These are phyloP conservation scores for Solanum medicagineum DNA, from an alignment of 257 asterid genomes.

Conservation along the genomic window DNA sequence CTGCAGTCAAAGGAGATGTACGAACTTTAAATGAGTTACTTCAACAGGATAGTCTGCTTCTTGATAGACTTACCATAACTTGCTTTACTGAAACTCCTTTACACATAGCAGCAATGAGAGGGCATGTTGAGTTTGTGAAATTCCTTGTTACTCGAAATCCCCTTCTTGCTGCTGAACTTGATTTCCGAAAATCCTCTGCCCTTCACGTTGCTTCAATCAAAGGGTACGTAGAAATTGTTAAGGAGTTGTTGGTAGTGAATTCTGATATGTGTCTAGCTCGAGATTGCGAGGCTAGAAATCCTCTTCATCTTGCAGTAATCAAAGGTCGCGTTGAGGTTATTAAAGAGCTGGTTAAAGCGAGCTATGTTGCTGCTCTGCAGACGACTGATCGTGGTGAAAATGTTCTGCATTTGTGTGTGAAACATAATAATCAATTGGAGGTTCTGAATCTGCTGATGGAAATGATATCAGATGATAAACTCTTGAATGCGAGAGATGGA, in stretches of 20 bases:
- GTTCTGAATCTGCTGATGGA: constrained; percentile 11
- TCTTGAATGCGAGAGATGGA: constrained; percentile 17
- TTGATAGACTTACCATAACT: constrained; percentile 11
- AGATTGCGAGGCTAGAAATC: constrained; percentile 18
- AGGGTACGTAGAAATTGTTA: constrained; percentile 14
- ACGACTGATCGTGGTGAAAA: constrained; percentile 2
- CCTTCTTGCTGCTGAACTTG: constrained; percentile 12
- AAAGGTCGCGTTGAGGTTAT: constrained; percentile 23
- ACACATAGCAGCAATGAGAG: constrained; percentile 27
- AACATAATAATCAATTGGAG: constrained; percentile 10
- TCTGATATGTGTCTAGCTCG: constrained; percentile 7
- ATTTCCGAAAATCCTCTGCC: constrained; percentile 10
- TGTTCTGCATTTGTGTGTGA: constrained; percentile 35
- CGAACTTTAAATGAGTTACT: constrained; percentile 3
- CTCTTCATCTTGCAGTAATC: constrained; percentile 30
- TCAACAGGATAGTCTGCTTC: constrained; percentile 10
- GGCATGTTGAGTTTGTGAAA: constrained; percentile 3
- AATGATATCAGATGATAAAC: neutral
- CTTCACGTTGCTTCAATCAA: constrained; percentile 25
- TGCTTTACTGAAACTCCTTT: constrained; percentile 26
- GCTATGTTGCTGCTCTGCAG: constrained; percentile 12
- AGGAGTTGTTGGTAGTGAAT: neutral
- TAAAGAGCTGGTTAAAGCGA: constrained; percentile 5
- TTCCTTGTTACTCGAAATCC: constrained; percentile 12
- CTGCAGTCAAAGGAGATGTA: constrained; percentile 14